Evolutionary conservation across 176 grass and related monocot genomes (phyloP).

Genomic region (Carex cristatella): DNA sequence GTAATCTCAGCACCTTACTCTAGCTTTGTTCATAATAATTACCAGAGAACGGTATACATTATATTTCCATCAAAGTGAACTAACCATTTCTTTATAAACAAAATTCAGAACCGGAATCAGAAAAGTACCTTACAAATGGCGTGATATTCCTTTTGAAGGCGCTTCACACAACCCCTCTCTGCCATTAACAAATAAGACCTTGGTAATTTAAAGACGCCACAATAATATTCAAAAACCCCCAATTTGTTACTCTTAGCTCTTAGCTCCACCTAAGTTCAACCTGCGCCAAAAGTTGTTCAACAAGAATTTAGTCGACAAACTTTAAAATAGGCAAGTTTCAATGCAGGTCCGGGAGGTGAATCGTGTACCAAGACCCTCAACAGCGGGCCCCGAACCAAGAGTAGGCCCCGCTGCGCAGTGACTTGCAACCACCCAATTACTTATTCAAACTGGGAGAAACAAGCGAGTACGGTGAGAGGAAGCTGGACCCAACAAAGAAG

Average conservation of each 20-base stretch:
- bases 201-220: not conserved
- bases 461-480: not conserved
- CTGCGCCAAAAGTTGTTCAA: conserved; percentile 20
- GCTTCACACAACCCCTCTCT: conserved; percentile 85
- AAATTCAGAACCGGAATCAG: not conserved
- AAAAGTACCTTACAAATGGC: conserved; percentile 80
- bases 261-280: conserved; percentile 4
- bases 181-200: conserved; percentile 39
- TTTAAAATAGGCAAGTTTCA: not conserved
- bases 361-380: not conserved
- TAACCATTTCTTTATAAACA: not conserved
- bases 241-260: conserved; percentile 4
- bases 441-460: not conserved
- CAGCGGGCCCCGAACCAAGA: not conserved
- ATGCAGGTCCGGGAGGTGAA: not conserved
- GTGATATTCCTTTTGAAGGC: conserved; percentile 98
- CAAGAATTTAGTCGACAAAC: not conserved
- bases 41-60: not conserved
- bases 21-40: not conserved
- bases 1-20: not conserved
- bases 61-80: not conserved
- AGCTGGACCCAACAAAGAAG: not conserved
- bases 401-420: not conserved
- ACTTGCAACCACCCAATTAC: not conserved
- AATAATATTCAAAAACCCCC: conserved; percentile 3